Evolutionary conservation across 352 stramenopile genomes (phyloP), one percentile per base, ranked within the genome.

Genomic region (Globisporangium camurandrum): DNA sequence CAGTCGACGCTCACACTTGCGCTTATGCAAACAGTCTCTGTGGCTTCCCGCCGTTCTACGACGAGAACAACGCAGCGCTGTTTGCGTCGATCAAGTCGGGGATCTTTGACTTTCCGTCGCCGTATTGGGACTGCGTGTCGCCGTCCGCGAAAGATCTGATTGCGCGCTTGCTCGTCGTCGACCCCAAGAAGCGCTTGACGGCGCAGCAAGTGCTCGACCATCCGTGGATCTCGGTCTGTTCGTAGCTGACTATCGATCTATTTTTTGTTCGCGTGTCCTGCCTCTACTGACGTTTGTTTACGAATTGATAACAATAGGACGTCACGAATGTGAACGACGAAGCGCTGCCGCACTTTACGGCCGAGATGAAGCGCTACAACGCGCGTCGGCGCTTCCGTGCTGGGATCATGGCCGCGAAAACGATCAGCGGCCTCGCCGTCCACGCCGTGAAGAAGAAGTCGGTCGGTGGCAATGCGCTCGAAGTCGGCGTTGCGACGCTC

Each of bases 41-140:
- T 48, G 96, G 96, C 5, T 97, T 95, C 44, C 95, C 95, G 27
- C 96, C 96, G 2, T 99, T 99, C 67, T 97, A 98, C 67, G 84
- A 96, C 57, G 88, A 96, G 44, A 87, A 95, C 71, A 95, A 93
- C 49, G 75, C 77, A 11, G 80, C 75, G 11, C 57, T 95, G n/a
- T 96, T 95, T 57, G 79, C 84, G 49, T 84, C 70, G 22, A 96
- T 97, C 69, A 88, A 92, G 52, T 81, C 69, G 33, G 92, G 87
- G 19, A 73, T 87, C 46, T 98, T 95, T 65, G 85, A 96, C 56
- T 97, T 94, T 59, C 80, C 83, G 28, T 93, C 75, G 46, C 89
- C 94, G 14, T 98, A 98, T 68, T 99, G 93, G 93, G 81, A 95
- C 61, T 78, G 87, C 49, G 81, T 98, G 34, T 96, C 84, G 0